Conservation (phyloP, 805 yeast genomes). For the Nakazawaea sp. region DNA sequence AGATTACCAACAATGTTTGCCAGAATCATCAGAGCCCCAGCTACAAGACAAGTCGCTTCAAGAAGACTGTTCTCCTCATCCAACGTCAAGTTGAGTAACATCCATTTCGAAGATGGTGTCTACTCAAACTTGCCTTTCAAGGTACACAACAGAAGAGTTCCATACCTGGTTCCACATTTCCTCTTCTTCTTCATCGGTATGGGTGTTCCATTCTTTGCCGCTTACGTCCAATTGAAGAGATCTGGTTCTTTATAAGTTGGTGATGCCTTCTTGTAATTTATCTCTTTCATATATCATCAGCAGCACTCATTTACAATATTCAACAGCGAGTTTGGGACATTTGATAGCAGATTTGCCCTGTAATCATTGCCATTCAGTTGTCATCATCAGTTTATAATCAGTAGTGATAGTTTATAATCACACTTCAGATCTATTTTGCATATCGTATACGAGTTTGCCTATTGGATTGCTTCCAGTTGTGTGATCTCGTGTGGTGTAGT, state of each 20-base stretch:
- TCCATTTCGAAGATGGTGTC: conserved; percentile 71
- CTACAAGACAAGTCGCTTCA: conserved; percentile 13
- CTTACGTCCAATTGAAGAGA: conserved; percentile 81
- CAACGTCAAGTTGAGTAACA: conserved; percentile 28
- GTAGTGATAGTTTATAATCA: too few species aligned
- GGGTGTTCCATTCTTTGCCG: conserved; percentile 72
- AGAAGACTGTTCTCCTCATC: conserved; percentile 51
- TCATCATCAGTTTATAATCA: too few species aligned
- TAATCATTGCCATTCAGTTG: too few species aligned
- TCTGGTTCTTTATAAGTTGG: conserved; percentile 56
- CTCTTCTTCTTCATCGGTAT: conserved; percentile 64
- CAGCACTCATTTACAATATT: too few species aligned
- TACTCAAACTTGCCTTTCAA: conserved; percentile 92
- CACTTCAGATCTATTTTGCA: too few species aligned
- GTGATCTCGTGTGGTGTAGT: too few species aligned
- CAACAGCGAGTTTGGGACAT: too few species aligned
- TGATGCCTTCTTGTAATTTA: too few species aligned
- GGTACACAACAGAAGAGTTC: conserved; percentile 89
- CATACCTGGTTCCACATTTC: conserved; percentile 78
- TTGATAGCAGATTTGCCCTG: too few species aligned
- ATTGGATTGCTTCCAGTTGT: too few species aligned
- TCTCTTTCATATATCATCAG: too few species aligned
- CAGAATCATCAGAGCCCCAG: conserved; percentile 13
- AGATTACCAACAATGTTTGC: background rate
- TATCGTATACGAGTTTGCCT: too few species aligned